A percentile compares a stretch with the other conserved stretches of the same genome.
Evolutionary conservation across 306 rosid species (phyloP).

Genomic region (Cucurbita pepo): DNA sequence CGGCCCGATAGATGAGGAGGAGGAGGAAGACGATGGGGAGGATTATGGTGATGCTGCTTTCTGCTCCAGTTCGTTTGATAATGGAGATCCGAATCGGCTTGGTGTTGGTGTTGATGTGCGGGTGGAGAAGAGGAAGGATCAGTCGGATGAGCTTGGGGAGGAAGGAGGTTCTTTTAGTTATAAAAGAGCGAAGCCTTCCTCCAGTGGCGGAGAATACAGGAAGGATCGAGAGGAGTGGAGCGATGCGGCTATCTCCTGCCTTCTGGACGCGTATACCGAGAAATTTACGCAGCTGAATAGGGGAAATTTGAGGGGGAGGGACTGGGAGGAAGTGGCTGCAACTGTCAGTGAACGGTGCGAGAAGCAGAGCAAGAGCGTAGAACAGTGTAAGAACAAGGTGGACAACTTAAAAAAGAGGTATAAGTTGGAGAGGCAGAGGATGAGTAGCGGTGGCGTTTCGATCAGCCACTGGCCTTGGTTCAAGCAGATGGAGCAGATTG

Average conservation of each 20-base stretch:
- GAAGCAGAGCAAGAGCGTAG: slow-evolving; percentile 71
- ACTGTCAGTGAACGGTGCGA: slow-evolving; percentile 68
- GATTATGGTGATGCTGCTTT: slow-evolving; percentile 32
- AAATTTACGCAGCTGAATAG: slow-evolving; percentile 83
- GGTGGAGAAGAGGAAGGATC: slow-evolving; percentile 50
- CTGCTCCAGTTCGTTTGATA: slow-evolving; percentile 36
- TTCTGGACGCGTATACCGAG: slow-evolving; percentile 79
- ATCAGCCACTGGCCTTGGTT: slow-evolving; percentile 94
- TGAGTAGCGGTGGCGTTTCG: slow-evolving; percentile 58
- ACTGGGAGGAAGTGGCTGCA: slow-evolving; percentile 93
- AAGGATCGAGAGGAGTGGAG: slow-evolving; percentile 99
- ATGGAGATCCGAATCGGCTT: slow-evolving; percentile 29
- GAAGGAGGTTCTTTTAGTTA: slow-evolving; percentile 32
- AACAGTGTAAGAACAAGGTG: slow-evolving; percentile 92
- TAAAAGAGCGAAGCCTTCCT: slow-evolving; percentile 27
- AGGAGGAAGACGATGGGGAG: slow-evolving; percentile 29
- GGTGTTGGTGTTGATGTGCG: slow-evolving; percentile 12
- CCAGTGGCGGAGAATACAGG: slow-evolving; percentile 47
- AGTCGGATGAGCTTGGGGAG: slow-evolving; percentile 46
- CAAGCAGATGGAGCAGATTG: slow-evolving; percentile 77
- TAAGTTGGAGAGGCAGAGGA: slow-evolving; percentile 77
- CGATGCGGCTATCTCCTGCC: slow-evolving; percentile 73
- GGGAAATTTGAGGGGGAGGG: slow-evolving; percentile 84
- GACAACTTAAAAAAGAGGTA: slow-evolving; percentile 91
- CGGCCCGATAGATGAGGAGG: slow-evolving; percentile 20